phyloP scores from a whole-genome alignment of 2,329 filamentous ascomycete species.

The Harringtonia aguacate region DNA sequence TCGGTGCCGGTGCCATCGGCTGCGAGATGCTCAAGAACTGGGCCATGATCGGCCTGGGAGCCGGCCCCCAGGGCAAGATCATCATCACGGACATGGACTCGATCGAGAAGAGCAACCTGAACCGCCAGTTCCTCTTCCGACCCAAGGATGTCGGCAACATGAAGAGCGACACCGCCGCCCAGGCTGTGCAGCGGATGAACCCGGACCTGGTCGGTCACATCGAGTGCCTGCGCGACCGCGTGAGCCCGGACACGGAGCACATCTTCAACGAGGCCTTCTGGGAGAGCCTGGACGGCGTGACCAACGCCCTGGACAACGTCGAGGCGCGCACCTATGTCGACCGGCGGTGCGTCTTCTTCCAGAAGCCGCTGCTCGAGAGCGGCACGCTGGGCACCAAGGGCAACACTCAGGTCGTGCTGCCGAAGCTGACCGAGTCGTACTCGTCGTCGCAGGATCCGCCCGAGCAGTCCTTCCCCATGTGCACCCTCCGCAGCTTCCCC shows the following conservation, averaged over 20 bases:
- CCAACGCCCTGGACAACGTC: constrained; percentile 95
- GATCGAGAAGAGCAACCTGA: constrained; percentile 97
- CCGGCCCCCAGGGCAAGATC: constrained; percentile 80
- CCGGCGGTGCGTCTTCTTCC: constrained; percentile 94
- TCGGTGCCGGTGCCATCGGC: constrained; percentile 92
- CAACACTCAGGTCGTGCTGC: constrained; percentile 93
- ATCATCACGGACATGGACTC: constrained; percentile 95
- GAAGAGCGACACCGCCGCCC: constrained; percentile 91
- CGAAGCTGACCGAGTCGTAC: constrained; percentile 88
- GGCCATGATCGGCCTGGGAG: constrained; percentile 94
- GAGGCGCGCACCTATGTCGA: constrained; percentile 96
- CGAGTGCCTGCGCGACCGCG: constrained; percentile 73
- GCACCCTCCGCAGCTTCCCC: constrained; percentile 91
- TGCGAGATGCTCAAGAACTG: constrained; percentile 99
- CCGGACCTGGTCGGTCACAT: constrained; percentile 84
- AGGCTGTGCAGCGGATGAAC: constrained; percentile 91
- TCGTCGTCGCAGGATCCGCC: constrained; percentile 91
- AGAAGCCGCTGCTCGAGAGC: constrained; percentile 89
- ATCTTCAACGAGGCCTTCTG: constrained; percentile 94
- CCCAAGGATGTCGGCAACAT: constrained; percentile 86
- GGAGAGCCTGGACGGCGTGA: constrained; percentile 78
- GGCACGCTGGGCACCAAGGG: constrained; percentile 98
- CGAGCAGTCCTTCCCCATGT: constrained; percentile 99
- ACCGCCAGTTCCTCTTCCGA: constrained; percentile 93
- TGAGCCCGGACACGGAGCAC: constrained; percentile 84